Evolutionary conservation across 1,284 basidiomycete species (phyloP), one percentile per base, ranked within the genome.

Genomic region (Veloboletus limbatus): DNA sequence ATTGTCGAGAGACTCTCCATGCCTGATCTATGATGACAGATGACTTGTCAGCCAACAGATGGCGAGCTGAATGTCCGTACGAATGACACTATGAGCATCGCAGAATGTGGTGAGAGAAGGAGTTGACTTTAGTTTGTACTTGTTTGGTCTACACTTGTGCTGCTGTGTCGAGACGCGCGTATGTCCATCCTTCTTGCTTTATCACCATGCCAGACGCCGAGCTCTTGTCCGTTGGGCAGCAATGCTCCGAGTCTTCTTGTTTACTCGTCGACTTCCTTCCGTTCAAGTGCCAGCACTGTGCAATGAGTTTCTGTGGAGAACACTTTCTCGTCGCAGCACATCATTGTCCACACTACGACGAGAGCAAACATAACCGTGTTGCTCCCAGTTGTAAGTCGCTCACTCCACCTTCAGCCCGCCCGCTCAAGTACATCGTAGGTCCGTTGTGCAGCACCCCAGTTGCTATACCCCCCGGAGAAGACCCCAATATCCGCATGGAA

Each of bases 1-100:
- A 54, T 81, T 81, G 63, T 89, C 88, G 35, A 77, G 82, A 3
- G 86, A 89, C 61, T 92, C 87, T 37, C 84, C 89, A 63, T 92
- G 89, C 52, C 89, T 74, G 53, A 90, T 77, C 85, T 87, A 31
- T 20, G 8, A 4, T 27, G 25, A 5, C 18, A 14, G 20, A 17
- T 16, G n/a, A 45, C 14, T 14, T 20, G 28, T 40, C 28, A 47
- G 72, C 68, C 30, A 71, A 62, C 7, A 62, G n/a, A 26, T 34
- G 27, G 14, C 13, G 40, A 30, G 32, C 17, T 16, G 22, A 17
- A 21, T 9, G 13, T 16, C 20, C 60, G 62, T 52, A 63, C 59
- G 36, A 60, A 57, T 9, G 59, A 61, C 16, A 60, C 39, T 45
- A 49, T 14, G 36, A 60, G 51, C 59, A 60, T 60, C 1, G 35